Evolutionary conservation across 106 monocot species (phyloP).

Genomic region (Amphibolis antarctica): DNA sequence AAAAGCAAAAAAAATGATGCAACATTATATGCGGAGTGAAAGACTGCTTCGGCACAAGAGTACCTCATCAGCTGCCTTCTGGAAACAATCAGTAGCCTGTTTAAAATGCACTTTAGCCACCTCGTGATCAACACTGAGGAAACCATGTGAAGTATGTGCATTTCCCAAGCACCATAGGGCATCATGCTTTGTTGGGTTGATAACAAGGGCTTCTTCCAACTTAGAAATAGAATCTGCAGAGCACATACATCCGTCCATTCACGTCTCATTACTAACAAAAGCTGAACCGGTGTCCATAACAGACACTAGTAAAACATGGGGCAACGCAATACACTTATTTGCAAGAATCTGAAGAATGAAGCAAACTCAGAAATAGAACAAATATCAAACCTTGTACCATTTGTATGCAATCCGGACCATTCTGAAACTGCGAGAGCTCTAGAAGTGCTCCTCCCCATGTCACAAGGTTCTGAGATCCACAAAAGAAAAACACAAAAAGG

Average conservation of each 20-base stretch:
- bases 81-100: slow-evolving; percentile 58
- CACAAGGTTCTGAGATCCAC: slow-evolving; percentile 36
- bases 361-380: neutral
- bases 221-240: slow-evolving; percentile 56
- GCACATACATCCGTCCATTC: neutral
- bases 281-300: neutral
- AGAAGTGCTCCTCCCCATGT: slow-evolving; percentile 67
- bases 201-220: slow-evolving; percentile 72
- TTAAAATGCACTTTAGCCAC: slow-evolving; percentile 47
- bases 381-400: slow-evolving; percentile 32
- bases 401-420: slow-evolving; percentile 28
- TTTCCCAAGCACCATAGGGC: slow-evolving; percentile 83
- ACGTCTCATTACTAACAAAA: too few species aligned
- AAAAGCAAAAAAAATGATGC: too few species aligned
- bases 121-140: slow-evolving; percentile 33
- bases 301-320: neutral
- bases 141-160: slow-evolving; percentile 74
- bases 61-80: slow-evolving; percentile 60
- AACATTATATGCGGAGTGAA: neutral
- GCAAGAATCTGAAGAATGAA: neutral
- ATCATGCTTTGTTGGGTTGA: slow-evolving; percentile 77
- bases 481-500: neutral
- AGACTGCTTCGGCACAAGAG: neutral
- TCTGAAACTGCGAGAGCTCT: slow-evolving; percentile 47
- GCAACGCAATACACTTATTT: neutral